Base-by-base conservation (phyloP, 768 basidiomycete species). In the Auriculariales sp. region DNA sequence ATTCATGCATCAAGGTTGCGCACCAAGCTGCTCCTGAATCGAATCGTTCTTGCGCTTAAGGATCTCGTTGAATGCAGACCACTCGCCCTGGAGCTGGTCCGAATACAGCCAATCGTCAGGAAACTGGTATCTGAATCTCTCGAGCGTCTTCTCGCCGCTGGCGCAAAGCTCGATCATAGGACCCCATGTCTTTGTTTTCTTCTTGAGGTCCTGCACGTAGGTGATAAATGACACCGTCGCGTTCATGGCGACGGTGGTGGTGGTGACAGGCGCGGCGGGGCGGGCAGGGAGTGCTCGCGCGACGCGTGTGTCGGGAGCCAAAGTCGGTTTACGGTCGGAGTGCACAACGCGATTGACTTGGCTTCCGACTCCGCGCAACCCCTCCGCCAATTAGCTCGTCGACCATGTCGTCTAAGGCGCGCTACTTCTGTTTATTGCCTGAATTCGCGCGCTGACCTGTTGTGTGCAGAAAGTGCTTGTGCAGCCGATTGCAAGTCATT, bases 181-280 rank as follows among this genome's bases (percentile, higher is more conserved):
- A 15, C 81, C 83, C 95, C 95, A 98, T 78, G 83, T 74, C 68
- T 88, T 87, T 50, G 90, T 89, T 71, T 93, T 95, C 62, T 85
- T 83, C 71, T 98, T 98, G 58, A 98, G 76, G 72, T 98, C 95
- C 66, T 99, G 95, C 2, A 99, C 94, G 62, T 97, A 98, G 24
- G 95, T 99, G 66, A 99, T 99, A 66, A 99, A 95, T 2, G 89
- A 87, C 56, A 99, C 95, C 65, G 95, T 92, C 47, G 93, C 92
- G 44, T 32, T 15, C 31, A 9, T 7, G 31, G 15, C 31, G 31
- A 32, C 7, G 7, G 31, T 32, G 31, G 15, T 32, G 31, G 15
- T 9, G 15, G 31, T 32, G 31, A 32, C 31, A 7, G 31, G 9
- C 31, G 31, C 31, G 31, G 31, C 31, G 31, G 31, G 7, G 31